Evolutionary conservation across 2,329 filamentous ascomycete species (phyloP).

Genomic region (Capronia coronata): DNA sequence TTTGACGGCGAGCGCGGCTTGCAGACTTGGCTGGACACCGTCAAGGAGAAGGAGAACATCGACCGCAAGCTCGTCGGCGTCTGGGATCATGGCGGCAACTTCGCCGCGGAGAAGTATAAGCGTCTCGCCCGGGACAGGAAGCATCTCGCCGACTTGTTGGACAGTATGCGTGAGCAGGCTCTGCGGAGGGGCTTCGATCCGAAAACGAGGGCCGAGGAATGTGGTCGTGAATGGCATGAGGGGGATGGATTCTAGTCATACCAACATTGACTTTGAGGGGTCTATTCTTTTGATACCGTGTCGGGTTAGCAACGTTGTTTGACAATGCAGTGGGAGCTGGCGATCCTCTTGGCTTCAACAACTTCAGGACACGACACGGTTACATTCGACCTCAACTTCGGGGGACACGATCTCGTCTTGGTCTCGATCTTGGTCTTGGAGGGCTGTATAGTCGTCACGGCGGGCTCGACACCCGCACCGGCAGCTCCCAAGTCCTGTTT

Average conservation of each 20-base stretch:
- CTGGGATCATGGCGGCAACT: constrained; percentile 31
- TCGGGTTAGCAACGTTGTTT: too few species aligned
- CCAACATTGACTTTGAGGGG: not conserved
- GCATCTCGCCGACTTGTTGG: constrained; percentile 39
- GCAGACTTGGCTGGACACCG: constrained; percentile 43
- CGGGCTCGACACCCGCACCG: too few species aligned
- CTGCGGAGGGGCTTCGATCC: constrained; percentile 48
- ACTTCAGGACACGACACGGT: too few species aligned
- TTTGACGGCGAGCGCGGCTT: constrained; percentile 49
- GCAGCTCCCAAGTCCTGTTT: too few species aligned
- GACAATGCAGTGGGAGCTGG: too few species aligned
- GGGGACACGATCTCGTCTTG: too few species aligned
- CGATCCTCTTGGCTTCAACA: too few species aligned
- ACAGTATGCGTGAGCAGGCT: constrained; percentile 41
- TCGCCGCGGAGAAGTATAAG: constrained; percentile 30
- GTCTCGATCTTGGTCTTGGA: too few species aligned
- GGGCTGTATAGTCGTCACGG: too few species aligned
- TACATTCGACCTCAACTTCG: too few species aligned
- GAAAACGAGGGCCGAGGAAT: constrained; percentile 45
- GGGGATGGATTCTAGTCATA: constrained; percentile 48
- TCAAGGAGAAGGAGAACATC: constrained; percentile 37
- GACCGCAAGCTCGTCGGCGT: constrained; percentile 39
- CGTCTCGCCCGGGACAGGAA: constrained; percentile 42
- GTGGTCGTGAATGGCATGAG: constrained; percentile 49
- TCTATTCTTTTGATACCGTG: too few species aligned